phyloP scores from a whole-genome alignment of 257 asterid genomes.

The Solanum lycopersicoides region DNA sequence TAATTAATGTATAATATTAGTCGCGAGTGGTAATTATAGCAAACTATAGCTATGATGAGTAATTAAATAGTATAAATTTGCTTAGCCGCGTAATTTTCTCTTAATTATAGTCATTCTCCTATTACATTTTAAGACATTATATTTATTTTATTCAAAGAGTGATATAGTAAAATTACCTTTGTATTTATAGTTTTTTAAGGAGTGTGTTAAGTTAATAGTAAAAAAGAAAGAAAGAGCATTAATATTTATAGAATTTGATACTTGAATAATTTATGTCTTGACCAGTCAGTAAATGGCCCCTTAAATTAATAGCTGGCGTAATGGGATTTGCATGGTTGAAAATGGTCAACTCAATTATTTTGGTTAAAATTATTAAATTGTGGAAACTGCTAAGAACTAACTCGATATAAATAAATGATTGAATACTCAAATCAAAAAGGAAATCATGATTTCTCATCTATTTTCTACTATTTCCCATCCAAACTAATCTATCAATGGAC shows the following conservation, averaged over 20 bases:
- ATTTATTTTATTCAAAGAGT: no score
- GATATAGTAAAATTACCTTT: no score
- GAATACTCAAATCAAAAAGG: not conserved
- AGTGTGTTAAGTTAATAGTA: accelerated
- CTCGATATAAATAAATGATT: not conserved
- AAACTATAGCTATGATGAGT: no score
- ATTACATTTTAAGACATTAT: no score
- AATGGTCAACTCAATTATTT: not conserved
- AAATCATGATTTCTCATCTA: not conserved
- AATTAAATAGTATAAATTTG: no score
- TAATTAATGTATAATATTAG: no score
- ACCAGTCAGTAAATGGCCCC: not conserved
- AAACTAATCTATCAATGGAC: not conserved
- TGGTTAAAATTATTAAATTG: not conserved
- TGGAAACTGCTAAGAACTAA: not conserved
- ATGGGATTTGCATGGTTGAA: not conserved
- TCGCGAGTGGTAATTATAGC: no score
- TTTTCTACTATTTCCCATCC: not conserved
- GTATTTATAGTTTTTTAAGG: no score
- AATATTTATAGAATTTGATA: not conserved
- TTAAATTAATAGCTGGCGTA: not conserved
- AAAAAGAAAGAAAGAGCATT: no score
- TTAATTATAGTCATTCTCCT: no score
- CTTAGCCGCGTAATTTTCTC: no score
- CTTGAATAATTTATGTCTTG: not conserved